Conservation (phyloP, 2,329 filamentous ascomycete species). For the Paraphaeosphaeria minitans region DNA sequence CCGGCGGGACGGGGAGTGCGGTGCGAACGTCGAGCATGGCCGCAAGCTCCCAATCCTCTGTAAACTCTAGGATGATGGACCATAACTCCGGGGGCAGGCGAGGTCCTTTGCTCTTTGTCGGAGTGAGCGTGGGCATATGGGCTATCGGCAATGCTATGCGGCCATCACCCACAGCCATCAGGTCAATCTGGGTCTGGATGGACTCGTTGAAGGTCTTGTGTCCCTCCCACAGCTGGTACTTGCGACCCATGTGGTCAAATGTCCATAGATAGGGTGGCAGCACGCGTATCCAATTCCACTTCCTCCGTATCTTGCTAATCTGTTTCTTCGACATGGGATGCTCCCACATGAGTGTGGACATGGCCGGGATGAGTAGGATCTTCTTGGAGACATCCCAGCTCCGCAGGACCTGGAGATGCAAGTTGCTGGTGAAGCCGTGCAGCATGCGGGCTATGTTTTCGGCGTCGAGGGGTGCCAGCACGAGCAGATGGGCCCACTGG, state of each 20-base stretch:
- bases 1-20: constrained; percentile 71
- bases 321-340: constrained; percentile 89
- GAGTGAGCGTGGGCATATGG: constrained; percentile 39
- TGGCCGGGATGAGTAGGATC: constrained; percentile 82
- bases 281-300: constrained; percentile 86
- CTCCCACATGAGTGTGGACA: constrained; percentile 89
- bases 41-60: constrained; percentile 89
- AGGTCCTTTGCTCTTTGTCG: constrained; percentile 45
- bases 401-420: constrained; percentile 79
- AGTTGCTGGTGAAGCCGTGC: constrained; percentile 78
- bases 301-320: constrained; percentile 78
- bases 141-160: constrained; percentile 52
- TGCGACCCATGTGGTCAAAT: constrained; percentile 63
- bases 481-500: constrained; percentile 85
- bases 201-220: constrained; percentile 75
- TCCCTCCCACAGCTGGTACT: constrained; percentile 59
- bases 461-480: constrained; percentile 83
- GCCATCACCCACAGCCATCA: constrained; percentile 75
- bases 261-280: constrained; percentile 83
- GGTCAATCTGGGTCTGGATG: constrained; percentile 76
- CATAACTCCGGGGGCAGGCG: constrained; percentile 82
- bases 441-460: constrained; percentile 88
- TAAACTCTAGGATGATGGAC: constrained; percentile 83
- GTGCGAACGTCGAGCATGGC: constrained; percentile 81
- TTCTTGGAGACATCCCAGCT: constrained; percentile 88